phyloP scores from a whole-genome alignment of 805 yeast species.

The Hagleromyces aurorensis region DNA sequence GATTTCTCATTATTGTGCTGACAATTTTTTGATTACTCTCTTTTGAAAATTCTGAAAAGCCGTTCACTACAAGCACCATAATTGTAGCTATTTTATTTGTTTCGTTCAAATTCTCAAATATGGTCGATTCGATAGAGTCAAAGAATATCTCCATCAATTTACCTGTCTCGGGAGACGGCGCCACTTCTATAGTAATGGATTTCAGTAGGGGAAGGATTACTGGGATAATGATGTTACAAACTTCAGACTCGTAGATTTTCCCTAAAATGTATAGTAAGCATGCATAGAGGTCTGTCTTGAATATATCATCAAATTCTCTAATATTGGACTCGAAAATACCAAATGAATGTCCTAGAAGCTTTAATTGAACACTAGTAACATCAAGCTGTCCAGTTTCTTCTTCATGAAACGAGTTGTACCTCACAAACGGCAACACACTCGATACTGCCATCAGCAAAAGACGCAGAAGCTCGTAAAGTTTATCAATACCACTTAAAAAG shows the following conservation, averaged over 20 bases:
- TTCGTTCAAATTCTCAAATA: slow-evolving; percentile 15
- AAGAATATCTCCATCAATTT: slow-evolving; percentile 33
- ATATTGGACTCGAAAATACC: slow-evolving; percentile 54
- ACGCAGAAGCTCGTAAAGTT: slow-evolving; percentile 72
- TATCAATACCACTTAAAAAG: slow-evolving; percentile 56
- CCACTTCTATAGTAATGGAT: slow-evolving; percentile 33
- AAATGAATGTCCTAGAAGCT: slow-evolving; percentile 42
- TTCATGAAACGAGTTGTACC: slow-evolving; percentile 32
- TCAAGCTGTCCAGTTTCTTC: neutral
- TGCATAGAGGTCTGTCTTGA: slow-evolving; percentile 62
- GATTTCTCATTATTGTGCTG: too few relatives aligned
- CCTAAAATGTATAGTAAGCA: slow-evolving; percentile 60
- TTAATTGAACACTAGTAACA: slow-evolving; percentile 28
- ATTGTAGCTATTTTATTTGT: slow-evolving; percentile 38
- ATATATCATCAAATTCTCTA: slow-evolving; percentile 55
- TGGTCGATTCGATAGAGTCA: slow-evolving; percentile 26
- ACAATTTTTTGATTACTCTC: slow-evolving; percentile 39
- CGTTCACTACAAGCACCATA: slow-evolving; percentile 35
- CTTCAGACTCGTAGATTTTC: slow-evolving; percentile 40
- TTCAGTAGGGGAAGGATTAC: slow-evolving; percentile 45
- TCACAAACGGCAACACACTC: slow-evolving; percentile 50
- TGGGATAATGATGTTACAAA: slow-evolving; percentile 39
- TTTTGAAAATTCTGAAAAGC: slow-evolving; percentile 33
- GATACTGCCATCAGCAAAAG: slow-evolving; percentile 58
- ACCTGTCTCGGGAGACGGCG: slow-evolving; percentile 21